Evolutionary conservation across 257 asterid genomes (phyloP).

Genomic region (Plectranthus barbatus): DNA sequence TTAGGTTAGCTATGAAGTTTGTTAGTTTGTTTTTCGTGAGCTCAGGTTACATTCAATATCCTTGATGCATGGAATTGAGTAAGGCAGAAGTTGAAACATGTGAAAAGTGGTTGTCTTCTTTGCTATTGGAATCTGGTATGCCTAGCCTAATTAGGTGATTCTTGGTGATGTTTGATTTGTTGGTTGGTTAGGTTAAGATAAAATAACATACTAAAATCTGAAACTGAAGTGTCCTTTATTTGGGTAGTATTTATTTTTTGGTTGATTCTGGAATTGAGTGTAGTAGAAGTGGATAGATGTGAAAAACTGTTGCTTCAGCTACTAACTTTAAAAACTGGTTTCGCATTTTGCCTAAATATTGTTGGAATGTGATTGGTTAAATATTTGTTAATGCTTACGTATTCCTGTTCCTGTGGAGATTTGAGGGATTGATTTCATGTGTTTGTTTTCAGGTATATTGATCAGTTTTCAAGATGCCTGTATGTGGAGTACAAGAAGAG

Average conservation of each 20-base stretch:
- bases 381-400: not conserved
- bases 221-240: no score
- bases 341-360: not conserved
- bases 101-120: not conserved
- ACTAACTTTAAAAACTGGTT: not conserved
- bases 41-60: not conserved
- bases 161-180: no score
- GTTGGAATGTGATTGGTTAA: not conserved
- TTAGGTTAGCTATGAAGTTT: no score
- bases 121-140: not conserved
- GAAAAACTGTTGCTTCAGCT: not conserved
- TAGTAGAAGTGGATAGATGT: not conserved
- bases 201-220: no score
- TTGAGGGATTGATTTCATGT: not conserved
- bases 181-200: not conserved
- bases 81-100: not conserved
- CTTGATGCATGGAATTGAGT: not conserved
- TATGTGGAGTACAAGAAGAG: constrained; percentile 92
- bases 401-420: no score
- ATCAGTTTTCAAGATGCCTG: constrained; percentile 90
- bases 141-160: not conserved
- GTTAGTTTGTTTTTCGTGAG: no score
- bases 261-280: not conserved
- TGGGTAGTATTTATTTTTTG: not conserved
- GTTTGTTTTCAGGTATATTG: constrained; percentile 54